Evolutionary conservation across 257 asterid species (phyloP), one percentile per base, ranked within the genome.

Genomic region (Ilex asprella): DNA sequence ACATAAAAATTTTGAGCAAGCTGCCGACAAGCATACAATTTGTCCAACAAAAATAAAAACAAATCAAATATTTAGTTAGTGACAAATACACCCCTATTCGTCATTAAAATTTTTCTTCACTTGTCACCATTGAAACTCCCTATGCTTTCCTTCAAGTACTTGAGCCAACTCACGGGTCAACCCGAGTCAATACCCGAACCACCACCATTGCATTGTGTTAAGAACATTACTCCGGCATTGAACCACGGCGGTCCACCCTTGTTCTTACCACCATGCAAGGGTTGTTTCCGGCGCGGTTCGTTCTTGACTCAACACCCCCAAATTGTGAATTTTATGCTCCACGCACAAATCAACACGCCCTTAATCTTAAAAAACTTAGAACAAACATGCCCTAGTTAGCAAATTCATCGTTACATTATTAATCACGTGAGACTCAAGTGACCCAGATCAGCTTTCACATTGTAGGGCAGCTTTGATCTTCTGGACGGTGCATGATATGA

Each of bases 141-240:
- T 30, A 13, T 44, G 54, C n/a, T 43, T 43, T 21, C 27, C 6
- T 32, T 3, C 59, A 41, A 39, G 60, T 55, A 44, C 71, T 54
- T 11, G 76, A 76, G 72, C 58, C 77, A 62, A 81, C 72, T 64
- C 69, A 70, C 60, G 79, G 80, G 76, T 63, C 76, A 41, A 39
- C 67, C 56, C 52, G 90, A 89, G 95, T 89, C 97, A 89, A 89
- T 86, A 81, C 97, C 95, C 95, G 95, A 89, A 89, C 95, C 95
- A 84, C 86, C 86, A 81, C 82, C 87, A 75, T 70, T 55, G 82
- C 84, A 62, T 51, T 54, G 80, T 65, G 81, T 66, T 60, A 55
- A 67, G 70, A 56, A 30, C 73, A 14, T 4, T 11, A 7, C 14
- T 15, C 2, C 54, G 10, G 16, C 16, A 21, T 49, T 12, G n/a